A percentile compares a stretch with the other conserved stretches of the same genome.
Evolutionary conservation across 306 rosid species (phyloP).

Genomic region (Castanea crenata): DNA sequence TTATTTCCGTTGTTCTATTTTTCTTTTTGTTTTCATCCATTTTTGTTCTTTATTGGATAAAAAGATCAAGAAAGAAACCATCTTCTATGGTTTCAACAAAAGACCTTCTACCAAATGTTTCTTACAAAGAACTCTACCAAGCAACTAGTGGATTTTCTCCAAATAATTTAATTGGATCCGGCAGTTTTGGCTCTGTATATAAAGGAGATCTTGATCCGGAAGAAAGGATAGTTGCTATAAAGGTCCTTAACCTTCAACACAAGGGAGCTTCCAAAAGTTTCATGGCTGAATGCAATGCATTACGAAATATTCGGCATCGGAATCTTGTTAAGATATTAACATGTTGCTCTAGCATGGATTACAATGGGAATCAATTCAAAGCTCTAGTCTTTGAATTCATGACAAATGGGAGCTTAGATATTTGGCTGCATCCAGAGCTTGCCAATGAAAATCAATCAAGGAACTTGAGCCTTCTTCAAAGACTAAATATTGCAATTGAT

Average conservation of each 20-base stretch:
- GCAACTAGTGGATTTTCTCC: too few species aligned
- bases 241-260: conserved; percentile 26
- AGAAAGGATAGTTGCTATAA: conserved; percentile 24
- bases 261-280: conserved; percentile 31
- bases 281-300: conserved; percentile 14
- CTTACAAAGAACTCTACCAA: too few species aligned
- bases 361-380: conserved; percentile 29
- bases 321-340: conserved; percentile 31
- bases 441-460: background rate
- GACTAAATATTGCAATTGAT: conserved; percentile 19
- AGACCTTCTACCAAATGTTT: conserved; percentile 10
- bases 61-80: background rate
- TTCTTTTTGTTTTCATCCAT: background rate
- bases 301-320: conserved; percentile 20
- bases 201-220: conserved; percentile 18
- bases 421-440: conserved; percentile 4
- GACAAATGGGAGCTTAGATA: conserved; percentile 35
- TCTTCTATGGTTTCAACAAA: background rate
- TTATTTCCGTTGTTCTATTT: conserved; percentile 9
- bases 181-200: conserved; percentile 22
- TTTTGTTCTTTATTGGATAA: background rate
- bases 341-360: conserved; percentile 22
- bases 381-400: conserved; percentile 30
- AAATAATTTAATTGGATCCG: conserved; percentile 1
- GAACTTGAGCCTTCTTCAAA: conserved; percentile 5